phyloP scores from a whole-genome alignment of 345 rosid genomes.

The Noccaea bulbosa region DNA sequence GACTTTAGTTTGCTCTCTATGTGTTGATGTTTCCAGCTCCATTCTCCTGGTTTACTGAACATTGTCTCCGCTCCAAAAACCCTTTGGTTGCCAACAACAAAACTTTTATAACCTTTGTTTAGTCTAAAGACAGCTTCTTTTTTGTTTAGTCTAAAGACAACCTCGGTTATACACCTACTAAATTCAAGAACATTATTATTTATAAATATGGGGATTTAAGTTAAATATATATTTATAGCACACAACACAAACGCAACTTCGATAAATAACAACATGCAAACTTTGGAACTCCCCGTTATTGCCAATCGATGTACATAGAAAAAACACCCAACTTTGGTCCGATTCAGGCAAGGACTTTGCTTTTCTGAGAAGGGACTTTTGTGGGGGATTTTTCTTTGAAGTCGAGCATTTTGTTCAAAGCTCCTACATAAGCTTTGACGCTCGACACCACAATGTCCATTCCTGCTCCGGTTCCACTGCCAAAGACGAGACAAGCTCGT shows the following conservation, averaged over 20 bases:
- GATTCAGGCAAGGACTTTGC: conserved; percentile 51
- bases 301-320: conserved; percentile 36
- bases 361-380: conserved; percentile 41
- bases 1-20: neutral
- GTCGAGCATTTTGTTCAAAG: conserved; percentile 88
- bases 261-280: conserved; percentile 5
- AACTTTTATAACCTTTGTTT: conserved; percentile 21
- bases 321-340: conserved; percentile 7
- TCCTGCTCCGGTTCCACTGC: conserved; percentile 82
- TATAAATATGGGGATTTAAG: conserved; percentile 18
- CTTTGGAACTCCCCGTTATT: conserved; percentile 2
- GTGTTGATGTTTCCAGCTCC: conserved; percentile 43
- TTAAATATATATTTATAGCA: conserved; percentile 2
- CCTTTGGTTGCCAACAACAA: conserved; percentile 39
- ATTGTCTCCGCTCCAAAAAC: conserved; percentile 37
- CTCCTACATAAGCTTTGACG: conserved; percentile 84
- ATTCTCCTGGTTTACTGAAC: conserved; percentile 39
- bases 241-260: conserved; percentile 21
- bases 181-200: neutral
- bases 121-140: conserved; percentile 8
- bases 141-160: conserved; percentile 24
- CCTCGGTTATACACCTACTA: neutral
- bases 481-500: conserved; percentile 1
- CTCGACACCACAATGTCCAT: conserved; percentile 95
- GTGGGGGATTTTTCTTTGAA: conserved; percentile 48